Evolutionary conservation across 1,139 yeast genomes (phyloP), one percentile per base, ranked within the genome.

Genomic region (Wickerhamomyces sp.): DNA sequence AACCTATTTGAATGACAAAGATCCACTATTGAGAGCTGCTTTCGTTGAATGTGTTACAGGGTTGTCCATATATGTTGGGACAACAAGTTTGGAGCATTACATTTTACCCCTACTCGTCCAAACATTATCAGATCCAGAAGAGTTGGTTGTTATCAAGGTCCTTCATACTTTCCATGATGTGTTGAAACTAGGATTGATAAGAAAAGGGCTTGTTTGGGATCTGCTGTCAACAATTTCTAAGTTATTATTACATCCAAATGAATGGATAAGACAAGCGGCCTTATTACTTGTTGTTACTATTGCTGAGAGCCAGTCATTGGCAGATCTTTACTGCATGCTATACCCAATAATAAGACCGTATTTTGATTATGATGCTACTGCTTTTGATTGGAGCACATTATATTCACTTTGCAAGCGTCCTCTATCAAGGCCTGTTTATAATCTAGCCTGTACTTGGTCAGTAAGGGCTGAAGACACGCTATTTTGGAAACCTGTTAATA

Each of bases 1-100:
- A 33, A 90, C 97, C 0, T 94, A 89, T 55, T 64, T 94, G 44
- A 94, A 94, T 58, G 97, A 89, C 56, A 72, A 78, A 37, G 80
- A 81, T 52, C 68, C 83, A 3, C 74, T 78, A 22, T 65, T 92
- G 20, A 69, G 95, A 42, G 65, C 84, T 25, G 79, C 81, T 7
- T 81, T 94, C 51, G 77, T 90, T 33, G 74, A 81, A 28, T 73
- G 88, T n/a, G 76, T 90, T n/a, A 72, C 88, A 7, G 78, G 82
- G 1, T 67, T 94, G 20, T 86, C 95, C 0, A 78, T 90, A 2
- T 82, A 77, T 54, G 78, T 90, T 26, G 98, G 98, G 0, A 78
- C 81, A 0, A 69, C 85, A 1, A 77, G 95, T 27, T 68, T 94
- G 45, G 96, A 92, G 50, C 95, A 88, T 52, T 94, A 90, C 54